Percentiles rank a stretch among this genome's conserved stretches.
These are phyloP conservation scores for Macrocystidia cucumis DNA, from an alignment of 1,284 basidiomycete species.

Conservation along the genomic window DNA sequence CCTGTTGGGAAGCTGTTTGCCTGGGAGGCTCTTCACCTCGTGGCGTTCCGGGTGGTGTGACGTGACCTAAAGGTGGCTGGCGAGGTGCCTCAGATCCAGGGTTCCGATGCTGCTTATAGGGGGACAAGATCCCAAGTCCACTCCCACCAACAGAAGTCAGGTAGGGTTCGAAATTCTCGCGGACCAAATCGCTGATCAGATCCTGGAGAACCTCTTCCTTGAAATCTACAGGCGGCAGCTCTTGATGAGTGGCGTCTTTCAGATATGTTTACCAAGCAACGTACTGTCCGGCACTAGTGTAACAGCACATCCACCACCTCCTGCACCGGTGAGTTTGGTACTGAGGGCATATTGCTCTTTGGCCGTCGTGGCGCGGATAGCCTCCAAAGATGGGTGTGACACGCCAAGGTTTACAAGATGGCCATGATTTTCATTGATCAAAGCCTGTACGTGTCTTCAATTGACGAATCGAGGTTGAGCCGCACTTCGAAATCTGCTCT, in stretches of 20 bases:
- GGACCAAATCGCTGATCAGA: conserved; percentile 53
- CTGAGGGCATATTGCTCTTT: conserved; percentile 62
- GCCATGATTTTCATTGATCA: conserved; percentile 87
- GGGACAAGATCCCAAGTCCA: conserved; percentile 81
- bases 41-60: conserved; percentile 47
- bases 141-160: conserved; percentile 89
- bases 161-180: conserved; percentile 78
- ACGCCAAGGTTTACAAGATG: conserved; percentile 90
- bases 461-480: conserved; percentile 10
- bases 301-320: conserved; percentile 97
- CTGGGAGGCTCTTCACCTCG: conserved; percentile 16
- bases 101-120: conserved; percentile 39
- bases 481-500: conserved; percentile 18
- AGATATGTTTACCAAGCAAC: too few species aligned
- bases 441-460: conserved; percentile 32
- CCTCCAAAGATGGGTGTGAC: conserved; percentile 85
- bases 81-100: conserved; percentile 16
- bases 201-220: conserved; percentile 44
- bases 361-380: conserved; percentile 67
- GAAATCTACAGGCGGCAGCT: conserved; percentile 43
- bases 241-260: too few species aligned
- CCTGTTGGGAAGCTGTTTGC: conserved; percentile 13
- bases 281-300: conserved; percentile 88
- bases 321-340: conserved; percentile 98
- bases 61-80: conserved; percentile 25